Conservation (phyloP, 495 filamentous ascomycete genomes). For the Aspergillus avenaceus region DNA sequence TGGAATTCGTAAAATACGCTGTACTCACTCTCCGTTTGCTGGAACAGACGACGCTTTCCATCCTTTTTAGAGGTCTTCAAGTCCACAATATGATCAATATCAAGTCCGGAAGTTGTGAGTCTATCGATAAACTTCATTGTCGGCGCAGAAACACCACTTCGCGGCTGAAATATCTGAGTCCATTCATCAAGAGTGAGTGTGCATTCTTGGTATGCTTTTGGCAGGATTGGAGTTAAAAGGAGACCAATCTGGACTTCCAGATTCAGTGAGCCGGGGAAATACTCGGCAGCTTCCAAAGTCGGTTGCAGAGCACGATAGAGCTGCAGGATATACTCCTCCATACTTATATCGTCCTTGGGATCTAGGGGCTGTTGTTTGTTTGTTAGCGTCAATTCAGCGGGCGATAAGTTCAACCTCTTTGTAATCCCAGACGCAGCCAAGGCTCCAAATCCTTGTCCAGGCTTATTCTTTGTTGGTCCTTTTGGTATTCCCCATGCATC, state of each 20-base stretch:
- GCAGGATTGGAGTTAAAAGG: constrained; percentile 21
- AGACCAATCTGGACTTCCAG: constrained; percentile 38
- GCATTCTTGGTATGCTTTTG: constrained; percentile 12
- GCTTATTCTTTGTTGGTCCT: constrained; percentile 8
- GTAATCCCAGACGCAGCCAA: neutral
- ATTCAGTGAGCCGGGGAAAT: constrained; percentile 25
- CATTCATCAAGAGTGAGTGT: constrained; percentile 20
- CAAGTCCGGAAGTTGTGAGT: constrained; percentile 32
- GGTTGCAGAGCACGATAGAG: constrained; percentile 20
- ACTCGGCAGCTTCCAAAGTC: constrained; percentile 21
- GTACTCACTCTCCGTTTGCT: constrained; percentile 17
- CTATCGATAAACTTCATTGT: constrained; percentile 25
- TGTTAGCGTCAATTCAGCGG: neutral
- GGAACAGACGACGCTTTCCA: constrained; percentile 27
- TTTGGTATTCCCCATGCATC: constrained; percentile 21
- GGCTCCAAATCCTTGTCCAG: neutral
- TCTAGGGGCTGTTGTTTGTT: neutral
- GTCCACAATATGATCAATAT: constrained; percentile 36
- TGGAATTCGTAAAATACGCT: constrained; percentile 49
- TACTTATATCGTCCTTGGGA: neutral
- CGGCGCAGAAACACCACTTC: constrained; percentile 9
- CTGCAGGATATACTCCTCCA: constrained; percentile 6
- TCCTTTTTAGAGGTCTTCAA: constrained; percentile 22
- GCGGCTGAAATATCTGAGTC: constrained; percentile 21
- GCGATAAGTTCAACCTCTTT: neutral